These are phyloP conservation scores for Globisporangium alternatum DNA, from an alignment of 352 stramenopile species.

Conservation along the genomic window DNA sequence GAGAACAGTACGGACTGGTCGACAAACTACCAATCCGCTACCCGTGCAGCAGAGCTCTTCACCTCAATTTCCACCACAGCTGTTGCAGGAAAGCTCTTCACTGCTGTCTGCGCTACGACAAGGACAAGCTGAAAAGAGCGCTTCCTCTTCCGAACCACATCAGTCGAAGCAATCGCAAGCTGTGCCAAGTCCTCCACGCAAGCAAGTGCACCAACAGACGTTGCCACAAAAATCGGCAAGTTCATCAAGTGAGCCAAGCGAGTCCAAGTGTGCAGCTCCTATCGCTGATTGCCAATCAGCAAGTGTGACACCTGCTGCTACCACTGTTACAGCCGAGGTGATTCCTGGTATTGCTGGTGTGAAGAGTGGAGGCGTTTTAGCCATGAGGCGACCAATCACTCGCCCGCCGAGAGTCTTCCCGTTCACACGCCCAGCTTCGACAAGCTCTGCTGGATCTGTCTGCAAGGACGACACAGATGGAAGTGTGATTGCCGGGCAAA, in stretches of 20 bases:
- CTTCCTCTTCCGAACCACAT: not conserved
- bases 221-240: not conserved
- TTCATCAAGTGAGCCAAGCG: not conserved
- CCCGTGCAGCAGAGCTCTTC: not conserved
- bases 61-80: not conserved
- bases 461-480: not conserved
- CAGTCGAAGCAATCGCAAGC: not conserved
- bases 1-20: not conserved
- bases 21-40: not conserved
- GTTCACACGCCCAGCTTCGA: not conserved
- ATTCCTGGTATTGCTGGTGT: not conserved
- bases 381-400: not conserved
- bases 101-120: not conserved
- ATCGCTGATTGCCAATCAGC: not conserved
- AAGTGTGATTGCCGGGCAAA: not conserved
- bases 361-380: not conserved
- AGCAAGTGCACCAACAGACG: not conserved
- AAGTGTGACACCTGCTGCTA: not conserved
- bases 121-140: not conserved
- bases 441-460: not conserved
- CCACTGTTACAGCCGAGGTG: not conserved
- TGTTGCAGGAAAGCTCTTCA: not conserved
- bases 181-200: not conserved
- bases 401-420: slow-evolving; percentile 12
- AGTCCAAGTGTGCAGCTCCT: not conserved